Percentiles rank a stretch among this genome's conserved stretches.
Evolutionary conservation across 2,329 filamentous ascomycete species (phyloP).

Genomic region (Fusarium napiforme): DNA sequence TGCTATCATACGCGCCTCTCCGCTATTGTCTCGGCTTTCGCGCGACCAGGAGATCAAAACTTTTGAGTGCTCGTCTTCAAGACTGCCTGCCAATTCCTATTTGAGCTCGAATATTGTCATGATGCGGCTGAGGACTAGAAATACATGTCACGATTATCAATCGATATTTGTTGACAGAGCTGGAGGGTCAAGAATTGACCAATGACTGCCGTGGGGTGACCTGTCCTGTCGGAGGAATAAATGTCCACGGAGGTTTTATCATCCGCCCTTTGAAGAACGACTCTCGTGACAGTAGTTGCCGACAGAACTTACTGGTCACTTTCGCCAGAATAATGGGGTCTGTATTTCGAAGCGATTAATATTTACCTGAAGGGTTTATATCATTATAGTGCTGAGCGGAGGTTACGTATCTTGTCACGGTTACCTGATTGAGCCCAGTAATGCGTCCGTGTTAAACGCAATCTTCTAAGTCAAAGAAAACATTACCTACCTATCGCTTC

Average conservation of each 20-base stretch:
- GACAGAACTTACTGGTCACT: accelerated
- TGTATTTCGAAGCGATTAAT: neutral
- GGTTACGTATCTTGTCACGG: accelerated
- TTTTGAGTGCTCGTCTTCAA: accelerated
- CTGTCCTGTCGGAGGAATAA: neutral
- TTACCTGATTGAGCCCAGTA: accelerated
- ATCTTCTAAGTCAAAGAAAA: neutral
- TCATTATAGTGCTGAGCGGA: accelerated
- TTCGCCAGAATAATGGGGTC: too few species aligned
- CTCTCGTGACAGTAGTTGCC: neutral
- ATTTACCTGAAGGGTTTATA: too few species aligned
- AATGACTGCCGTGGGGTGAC: neutral
- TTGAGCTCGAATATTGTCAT: neutral
- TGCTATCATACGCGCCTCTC: accelerated
- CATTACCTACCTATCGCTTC: accelerated
- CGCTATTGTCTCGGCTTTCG: neutral
- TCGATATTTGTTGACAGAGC: neutral
- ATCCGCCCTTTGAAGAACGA: neutral
- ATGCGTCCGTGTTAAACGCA: accelerated
- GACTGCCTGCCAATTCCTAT: accelerated
- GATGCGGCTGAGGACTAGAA: too few species aligned
- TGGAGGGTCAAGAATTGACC: neutral
- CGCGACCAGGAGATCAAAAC: too few species aligned
- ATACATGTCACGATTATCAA: neutral
- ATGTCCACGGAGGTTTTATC: neutral